Evolutionary conservation across 805 yeast species (phyloP), one percentile per base, ranked within the genome.

Genomic region (Suhomyces vadensis): DNA sequence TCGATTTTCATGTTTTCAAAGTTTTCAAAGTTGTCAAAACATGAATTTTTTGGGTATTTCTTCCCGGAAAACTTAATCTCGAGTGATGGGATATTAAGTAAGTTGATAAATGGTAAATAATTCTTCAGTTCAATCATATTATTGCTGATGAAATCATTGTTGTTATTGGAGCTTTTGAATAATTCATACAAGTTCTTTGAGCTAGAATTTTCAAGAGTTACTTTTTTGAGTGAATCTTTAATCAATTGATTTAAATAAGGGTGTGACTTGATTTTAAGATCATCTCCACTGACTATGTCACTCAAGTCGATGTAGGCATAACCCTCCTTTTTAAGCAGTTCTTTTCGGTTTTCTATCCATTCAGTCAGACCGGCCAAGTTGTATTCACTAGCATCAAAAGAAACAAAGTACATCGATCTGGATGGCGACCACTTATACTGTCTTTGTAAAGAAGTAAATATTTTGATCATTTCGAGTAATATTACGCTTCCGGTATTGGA

Each of bases 281-380:
- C 59, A 36, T 77, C 74, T 2, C 65, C 85, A 61, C 81, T 66
- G 14, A 84, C 75, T 1, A 80, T 77, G 61, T 83, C 89, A 47
- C 83, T 78, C 25, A 91, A 69, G 56, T 91, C 96, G 46, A 91
- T 74, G 52, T 86, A 85, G 0, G 87, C 73, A 54, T 78, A 82
- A 0, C 85, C 84, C 50, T 84, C 83, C 37, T 78, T 73, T 42
- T 73, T 67, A 21, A 89, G 65, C 31, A 72, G 74, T 19, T 76
- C 74, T n/a, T 67, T 60, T 44, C 76, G 75, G 27, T 72, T 67
- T 52, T 85, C 87, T 5, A 83, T 73, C 76, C 91, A 82, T 55
- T 85, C 92, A 0, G 90, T 75, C n/a, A 87, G 74, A 0, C 98
- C 98, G 0, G 94, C 96, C 52, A 75, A 67, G 58, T 90, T 90